phyloP scores from a whole-genome alignment of 371 early-diverging fungal genomes.

The Mucor mucedo region DNA sequence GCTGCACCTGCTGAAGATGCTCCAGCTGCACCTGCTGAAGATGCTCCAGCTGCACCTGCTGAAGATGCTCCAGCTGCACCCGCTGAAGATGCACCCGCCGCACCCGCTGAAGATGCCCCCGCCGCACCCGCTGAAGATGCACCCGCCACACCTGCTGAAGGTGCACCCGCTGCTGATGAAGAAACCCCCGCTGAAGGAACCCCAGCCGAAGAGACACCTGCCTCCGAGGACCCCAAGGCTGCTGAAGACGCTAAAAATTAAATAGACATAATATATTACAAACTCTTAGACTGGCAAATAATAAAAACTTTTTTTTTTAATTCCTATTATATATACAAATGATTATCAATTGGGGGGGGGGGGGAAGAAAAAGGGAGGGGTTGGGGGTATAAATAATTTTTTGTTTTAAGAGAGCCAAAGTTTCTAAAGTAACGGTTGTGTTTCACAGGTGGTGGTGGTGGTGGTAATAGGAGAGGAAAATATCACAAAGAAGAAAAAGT shows the following conservation, averaged over 20 bases:
- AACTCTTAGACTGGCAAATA: not conserved
- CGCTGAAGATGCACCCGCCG: too few species aligned
- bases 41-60: too few species aligned
- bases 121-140: not conserved
- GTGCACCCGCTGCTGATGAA: not conserved
- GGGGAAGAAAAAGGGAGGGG: not conserved
- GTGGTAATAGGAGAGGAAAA: not conserved
- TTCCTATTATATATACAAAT: not conserved
- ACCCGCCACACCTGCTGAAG: not conserved
- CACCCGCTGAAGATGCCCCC: too few species aligned
- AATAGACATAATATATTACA: not conserved
- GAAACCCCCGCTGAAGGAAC: too few species aligned
- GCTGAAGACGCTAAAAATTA: not conserved
- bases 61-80: too few species aligned
- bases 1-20: too few species aligned
- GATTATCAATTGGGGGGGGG: not conserved
- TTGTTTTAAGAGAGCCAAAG: too few species aligned
- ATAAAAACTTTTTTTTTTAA: conserved; percentile 6
- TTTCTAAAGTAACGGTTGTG: not conserved
- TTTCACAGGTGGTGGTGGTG: not conserved
- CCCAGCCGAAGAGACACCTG: not conserved
- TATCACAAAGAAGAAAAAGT: not conserved
- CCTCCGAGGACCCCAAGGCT: not conserved
- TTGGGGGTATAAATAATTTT: not conserved
- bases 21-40: too few species aligned